These are phyloP conservation scores for Dendrobium nobile DNA, from an alignment of 106 monocot genomes.

Conservation along the genomic window DNA sequence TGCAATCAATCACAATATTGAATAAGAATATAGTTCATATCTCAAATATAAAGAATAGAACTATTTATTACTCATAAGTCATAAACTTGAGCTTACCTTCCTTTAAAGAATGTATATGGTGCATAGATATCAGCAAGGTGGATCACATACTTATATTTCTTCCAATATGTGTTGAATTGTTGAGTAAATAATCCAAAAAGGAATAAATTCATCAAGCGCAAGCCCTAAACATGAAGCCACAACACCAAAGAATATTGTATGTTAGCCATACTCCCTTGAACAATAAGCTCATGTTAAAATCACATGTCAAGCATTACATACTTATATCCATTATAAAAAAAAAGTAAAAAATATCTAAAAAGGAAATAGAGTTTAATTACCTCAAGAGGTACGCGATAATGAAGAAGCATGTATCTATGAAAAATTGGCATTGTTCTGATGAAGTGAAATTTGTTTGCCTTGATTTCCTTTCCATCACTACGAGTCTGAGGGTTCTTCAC, in stretches of 20 bases:
- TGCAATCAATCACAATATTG: conserved; percentile 14
- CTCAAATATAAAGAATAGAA: background rate
- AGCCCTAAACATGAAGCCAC: conserved; percentile 18
- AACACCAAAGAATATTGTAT: background rate
- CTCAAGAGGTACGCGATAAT: conserved; percentile 45
- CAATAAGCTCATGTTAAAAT: too few species aligned
- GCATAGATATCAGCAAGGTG: conserved; percentile 51
- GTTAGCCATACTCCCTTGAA: background rate
- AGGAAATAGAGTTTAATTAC: conserved; percentile 5
- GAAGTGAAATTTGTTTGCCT: conserved; percentile 3
- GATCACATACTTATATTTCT: conserved; percentile 41
- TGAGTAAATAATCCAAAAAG: conserved; percentile 22
- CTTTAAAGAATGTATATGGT: conserved; percentile 63
- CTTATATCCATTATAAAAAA: background rate
- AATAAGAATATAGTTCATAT: background rate
- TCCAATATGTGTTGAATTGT: conserved; percentile 23
- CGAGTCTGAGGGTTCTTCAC: conserved; percentile 24
- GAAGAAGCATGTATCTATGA: conserved; percentile 34
- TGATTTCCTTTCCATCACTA: conserved; percentile 31
- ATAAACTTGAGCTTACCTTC: conserved; percentile 25
- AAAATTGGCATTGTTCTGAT: conserved; percentile 22
- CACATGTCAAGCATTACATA: too few species aligned
- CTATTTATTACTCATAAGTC: background rate
- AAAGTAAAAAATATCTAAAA: background rate
- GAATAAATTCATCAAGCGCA: conserved; percentile 33